Evolutionary conservation across 257 asterid genomes (phyloP).

Genomic region (Solanum habrochaites): DNA sequence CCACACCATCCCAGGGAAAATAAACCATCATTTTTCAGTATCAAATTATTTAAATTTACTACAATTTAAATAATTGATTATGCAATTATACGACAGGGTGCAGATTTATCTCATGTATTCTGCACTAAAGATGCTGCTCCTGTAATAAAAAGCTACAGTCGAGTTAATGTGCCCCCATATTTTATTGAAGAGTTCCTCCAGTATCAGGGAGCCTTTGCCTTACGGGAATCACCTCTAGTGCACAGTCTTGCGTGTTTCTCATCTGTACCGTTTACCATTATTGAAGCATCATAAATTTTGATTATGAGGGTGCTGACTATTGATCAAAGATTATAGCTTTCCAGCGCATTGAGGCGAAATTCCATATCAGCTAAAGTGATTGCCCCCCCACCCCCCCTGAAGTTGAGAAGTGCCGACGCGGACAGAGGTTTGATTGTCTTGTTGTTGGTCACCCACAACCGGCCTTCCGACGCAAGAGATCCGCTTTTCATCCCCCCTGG

Average conservation of each 20-base stretch:
- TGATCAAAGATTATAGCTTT: constrained; percentile 15
- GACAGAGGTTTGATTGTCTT: constrained; percentile 90
- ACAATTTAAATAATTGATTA: not conserved
- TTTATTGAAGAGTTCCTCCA: constrained; percentile 89
- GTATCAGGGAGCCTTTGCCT: constrained; percentile 44
- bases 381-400: too few species aligned
- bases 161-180: constrained; percentile 95
- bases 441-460: constrained; percentile 93
- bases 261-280: not conserved
- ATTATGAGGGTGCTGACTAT: constrained; percentile 7
- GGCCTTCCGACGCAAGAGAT: constrained; percentile 98
- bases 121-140: constrained; percentile 96
- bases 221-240: not conserved
- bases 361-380: constrained; percentile 56
- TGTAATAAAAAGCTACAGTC: constrained; percentile 87
- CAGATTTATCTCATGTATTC: constrained; percentile 91
- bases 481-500: constrained; percentile 95
- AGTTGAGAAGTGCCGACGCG: constrained; percentile 89
- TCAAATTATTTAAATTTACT: not conserved
- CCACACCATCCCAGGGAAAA: not conserved
- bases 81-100: constrained; percentile 49
- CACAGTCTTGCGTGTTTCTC: not conserved
- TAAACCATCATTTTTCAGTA: not conserved
- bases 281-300: not conserved
- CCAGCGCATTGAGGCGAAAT: constrained; percentile 78